phyloP scores from a whole-genome alignment of 257 asterid genomes.

The Paulownia fortunei region DNA sequence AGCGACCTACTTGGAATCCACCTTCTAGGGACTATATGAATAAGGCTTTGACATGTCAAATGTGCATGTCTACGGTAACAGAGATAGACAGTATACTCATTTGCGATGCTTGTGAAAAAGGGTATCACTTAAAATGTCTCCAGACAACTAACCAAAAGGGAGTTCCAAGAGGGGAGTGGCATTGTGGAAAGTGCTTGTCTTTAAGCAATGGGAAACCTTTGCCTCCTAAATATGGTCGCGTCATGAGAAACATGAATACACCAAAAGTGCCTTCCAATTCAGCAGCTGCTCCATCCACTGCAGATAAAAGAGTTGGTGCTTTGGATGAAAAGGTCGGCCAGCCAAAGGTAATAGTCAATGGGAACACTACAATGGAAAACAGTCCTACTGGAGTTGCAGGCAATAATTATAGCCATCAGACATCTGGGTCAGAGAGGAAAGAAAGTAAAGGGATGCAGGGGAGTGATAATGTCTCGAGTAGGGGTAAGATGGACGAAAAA shows the following conservation, averaged over 20 bases:
- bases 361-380: constrained; percentile 48
- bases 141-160: constrained; percentile 63
- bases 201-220: constrained; percentile 84
- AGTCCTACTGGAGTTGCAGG: constrained; percentile 40
- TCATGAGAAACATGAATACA: constrained; percentile 72
- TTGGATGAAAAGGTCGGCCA: constrained; percentile 53
- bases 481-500: constrained; percentile 44
- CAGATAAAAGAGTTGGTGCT: constrained; percentile 51
- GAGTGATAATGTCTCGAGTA: constrained; percentile 40
- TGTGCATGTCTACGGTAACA: constrained; percentile 58
- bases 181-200: constrained; percentile 87
- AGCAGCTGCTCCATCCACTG: constrained; percentile 47
- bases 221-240: constrained; percentile 99
- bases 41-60: constrained; percentile 76
- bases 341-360: constrained; percentile 50
- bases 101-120: constrained; percentile 98
- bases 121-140: constrained; percentile 93
- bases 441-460: constrained; percentile 47
- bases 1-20: constrained; percentile 75
- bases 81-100: constrained; percentile 79
- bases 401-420: constrained; percentile 41
- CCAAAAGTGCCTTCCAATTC: constrained; percentile 55
- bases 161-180: constrained; percentile 93
- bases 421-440: constrained; percentile 44
- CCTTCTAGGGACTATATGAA: constrained; percentile 95